Evolutionary conservation across 495 filamentous ascomycete species (phyloP), one percentile per base, ranked within the genome.

Genomic region (Copromyces sp.): DNA sequence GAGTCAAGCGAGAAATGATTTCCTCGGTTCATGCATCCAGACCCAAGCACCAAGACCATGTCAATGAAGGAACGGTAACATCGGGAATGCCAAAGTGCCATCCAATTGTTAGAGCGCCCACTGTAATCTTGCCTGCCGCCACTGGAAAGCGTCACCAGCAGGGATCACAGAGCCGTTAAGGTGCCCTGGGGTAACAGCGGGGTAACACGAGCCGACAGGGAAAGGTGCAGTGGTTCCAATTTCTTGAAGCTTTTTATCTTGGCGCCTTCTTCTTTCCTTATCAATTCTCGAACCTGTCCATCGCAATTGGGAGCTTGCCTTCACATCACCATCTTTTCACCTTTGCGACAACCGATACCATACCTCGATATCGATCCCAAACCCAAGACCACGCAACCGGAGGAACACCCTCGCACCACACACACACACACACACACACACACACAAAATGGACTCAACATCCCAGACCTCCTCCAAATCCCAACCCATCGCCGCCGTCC

Each of bases 401-500:
- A 65, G 53, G 53, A 35, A 35, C 11, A 32, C 14, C 68, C 32
- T 24, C 24, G 24, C 24, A 24, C 16, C 70, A 0, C 41, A 45
- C 38, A 47, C 5, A 24, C 24, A 24, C 24, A 24, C 53, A 3
- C 32, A 37, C 35, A 32, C 24, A 68, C 9, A 24, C 53, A 3
- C 32, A 37, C 35, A 32, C 24, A 68, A 6, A n/a, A 77, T 76
- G 76, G 75, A 76, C 9, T 41, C 71, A 12, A 74, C 65, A 68
- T 38, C 39, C n/a, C 65, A 73, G 53, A 68, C 68, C 41, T 68
- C 70, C 6, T 72, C 72, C 59, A 80, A 79, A 42, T 69, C 73
- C 12, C 77, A 84, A 68, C 73, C 80, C 77, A 86, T 93, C 29
- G 90, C 91, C 4, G 87, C 89, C 42, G 79, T 80, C 7, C 89